Evolutionary conservation across 768 basidiomycete genomes (phyloP).

Genomic region (Boletus fagicola): DNA sequence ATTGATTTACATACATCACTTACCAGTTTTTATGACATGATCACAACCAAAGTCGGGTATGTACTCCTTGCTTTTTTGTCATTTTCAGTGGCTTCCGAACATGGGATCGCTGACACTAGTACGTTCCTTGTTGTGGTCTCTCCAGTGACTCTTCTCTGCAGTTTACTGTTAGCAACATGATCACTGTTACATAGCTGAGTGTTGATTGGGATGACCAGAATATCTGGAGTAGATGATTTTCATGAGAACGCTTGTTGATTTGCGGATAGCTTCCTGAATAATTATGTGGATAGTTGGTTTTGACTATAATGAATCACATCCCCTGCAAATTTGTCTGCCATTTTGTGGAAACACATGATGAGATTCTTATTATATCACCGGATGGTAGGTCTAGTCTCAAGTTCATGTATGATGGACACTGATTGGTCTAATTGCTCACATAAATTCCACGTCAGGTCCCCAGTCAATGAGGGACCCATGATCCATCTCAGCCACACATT

Average conservation of each 20-base stretch:
- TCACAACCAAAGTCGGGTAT: neutral
- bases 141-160: neutral
- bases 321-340: neutral
- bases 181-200: neutral
- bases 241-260: neutral
- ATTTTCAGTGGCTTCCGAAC: neutral
- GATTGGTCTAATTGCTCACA: neutral
- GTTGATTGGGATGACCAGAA: neutral
- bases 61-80: neutral
- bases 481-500: too few relatives aligned
- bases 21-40: neutral
- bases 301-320: neutral
- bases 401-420: too few relatives aligned
- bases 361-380: too few relatives aligned
- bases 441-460: neutral
- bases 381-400: too few relatives aligned
- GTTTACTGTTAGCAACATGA: neutral
- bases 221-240: neutral
- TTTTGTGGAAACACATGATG: too few relatives aligned
- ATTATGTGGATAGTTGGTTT: rapidly evolving
- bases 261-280: neutral
- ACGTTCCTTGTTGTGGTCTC: too few relatives aligned
- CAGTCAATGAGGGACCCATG: too few relatives aligned
- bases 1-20: neutral
- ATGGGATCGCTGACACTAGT: neutral